Conservation (phyloP, 1,139 yeast species). For the Spathaspora sp. region DNA sequence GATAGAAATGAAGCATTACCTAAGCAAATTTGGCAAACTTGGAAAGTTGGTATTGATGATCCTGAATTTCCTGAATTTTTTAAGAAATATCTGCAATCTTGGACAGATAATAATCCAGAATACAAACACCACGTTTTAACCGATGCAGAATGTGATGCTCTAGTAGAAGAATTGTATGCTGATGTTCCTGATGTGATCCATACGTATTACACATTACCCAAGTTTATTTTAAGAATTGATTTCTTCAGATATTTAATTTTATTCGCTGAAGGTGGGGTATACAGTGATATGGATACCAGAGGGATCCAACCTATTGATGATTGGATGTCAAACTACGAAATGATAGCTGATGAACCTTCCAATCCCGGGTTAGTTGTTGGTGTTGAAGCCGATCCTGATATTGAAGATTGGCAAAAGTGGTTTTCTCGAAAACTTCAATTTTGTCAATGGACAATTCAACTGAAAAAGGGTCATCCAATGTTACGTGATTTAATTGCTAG, state of each 20-base stretch:
- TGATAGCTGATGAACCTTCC: constrained; percentile 30
- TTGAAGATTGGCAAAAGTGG: constrained; percentile 73
- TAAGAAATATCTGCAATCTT: constrained; percentile 39
- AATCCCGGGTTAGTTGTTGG: constrained; percentile 79
- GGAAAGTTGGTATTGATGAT: constrained; percentile 70
- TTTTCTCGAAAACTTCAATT: constrained; percentile 70
- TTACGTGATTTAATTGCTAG: constrained; percentile 76
- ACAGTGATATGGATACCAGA: constrained; percentile 84
- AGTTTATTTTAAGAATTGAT: constrained; percentile 79
- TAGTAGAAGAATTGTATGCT: constrained; percentile 63
- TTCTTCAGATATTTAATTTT: constrained; percentile 85
- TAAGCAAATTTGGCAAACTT: constrained; percentile 90
- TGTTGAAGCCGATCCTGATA: constrained; percentile 90
- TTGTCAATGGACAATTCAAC: constrained; percentile 76
- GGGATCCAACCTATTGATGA: constrained; percentile 37
- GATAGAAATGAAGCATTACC: constrained; percentile 62
- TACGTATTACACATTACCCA: constrained; percentile 80
- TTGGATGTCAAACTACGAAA: constrained; percentile 30
- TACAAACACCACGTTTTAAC: constrained; percentile 73
- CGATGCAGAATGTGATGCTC: constrained; percentile 65
- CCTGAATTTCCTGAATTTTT: constrained; percentile 52
- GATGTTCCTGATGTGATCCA: constrained; percentile 72
- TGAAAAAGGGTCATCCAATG: constrained; percentile 90
- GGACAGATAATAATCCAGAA: constrained; percentile 63
- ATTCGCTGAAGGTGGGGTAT: constrained; percentile 89